phyloP scores from a whole-genome alignment of 2,329 filamentous ascomycete species.

The Ascochyta koolunga region DNA sequence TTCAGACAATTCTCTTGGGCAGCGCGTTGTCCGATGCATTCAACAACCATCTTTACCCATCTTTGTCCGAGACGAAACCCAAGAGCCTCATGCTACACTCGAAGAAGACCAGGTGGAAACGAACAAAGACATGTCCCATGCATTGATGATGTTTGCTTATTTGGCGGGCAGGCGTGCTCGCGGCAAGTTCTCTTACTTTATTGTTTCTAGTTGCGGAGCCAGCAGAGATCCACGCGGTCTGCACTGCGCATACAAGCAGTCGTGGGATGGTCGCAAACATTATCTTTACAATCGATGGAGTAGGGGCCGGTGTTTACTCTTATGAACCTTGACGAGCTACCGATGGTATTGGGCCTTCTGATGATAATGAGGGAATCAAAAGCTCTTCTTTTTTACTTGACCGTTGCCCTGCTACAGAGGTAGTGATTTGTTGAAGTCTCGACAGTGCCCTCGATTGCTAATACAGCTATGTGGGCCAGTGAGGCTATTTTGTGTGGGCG shows the following conservation, averaged over 20 bases:
- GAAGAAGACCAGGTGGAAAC: slow-evolving; percentile 39
- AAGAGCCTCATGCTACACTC: slow-evolving; percentile 25
- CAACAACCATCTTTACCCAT: slow-evolving; percentile 1
- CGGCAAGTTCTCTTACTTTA: slow-evolving; percentile 26
- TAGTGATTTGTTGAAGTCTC: not conserved
- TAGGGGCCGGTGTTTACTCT: slow-evolving; percentile 35
- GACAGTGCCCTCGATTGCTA: not conserved
- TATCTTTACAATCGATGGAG: slow-evolving; percentile 18
- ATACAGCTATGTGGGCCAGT: not conserved
- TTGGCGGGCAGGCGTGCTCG: slow-evolving; percentile 27
- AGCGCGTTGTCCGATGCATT: slow-evolving; percentile 5
- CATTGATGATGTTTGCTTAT: slow-evolving; percentile 37
- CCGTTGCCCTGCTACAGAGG: not conserved
- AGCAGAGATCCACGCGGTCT: slow-evolving; percentile 17
- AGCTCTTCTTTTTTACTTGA: slow-evolving; percentile 41
- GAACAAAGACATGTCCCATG: slow-evolving; percentile 29
- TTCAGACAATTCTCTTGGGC: not conserved
- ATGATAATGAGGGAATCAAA: slow-evolving; percentile 49
- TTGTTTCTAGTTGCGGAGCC: slow-evolving; percentile 32
- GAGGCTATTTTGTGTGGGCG: too few species aligned
- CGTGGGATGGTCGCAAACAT: slow-evolving; percentile 6
- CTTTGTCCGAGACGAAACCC: not conserved
- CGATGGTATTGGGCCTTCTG: slow-evolving; percentile 33
- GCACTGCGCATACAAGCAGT: slow-evolving; percentile 11
- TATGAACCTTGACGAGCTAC: slow-evolving; percentile 24